Conservation (phyloP, 164 flowering plant genomes). For the Vitis rotundifolia region DNA sequence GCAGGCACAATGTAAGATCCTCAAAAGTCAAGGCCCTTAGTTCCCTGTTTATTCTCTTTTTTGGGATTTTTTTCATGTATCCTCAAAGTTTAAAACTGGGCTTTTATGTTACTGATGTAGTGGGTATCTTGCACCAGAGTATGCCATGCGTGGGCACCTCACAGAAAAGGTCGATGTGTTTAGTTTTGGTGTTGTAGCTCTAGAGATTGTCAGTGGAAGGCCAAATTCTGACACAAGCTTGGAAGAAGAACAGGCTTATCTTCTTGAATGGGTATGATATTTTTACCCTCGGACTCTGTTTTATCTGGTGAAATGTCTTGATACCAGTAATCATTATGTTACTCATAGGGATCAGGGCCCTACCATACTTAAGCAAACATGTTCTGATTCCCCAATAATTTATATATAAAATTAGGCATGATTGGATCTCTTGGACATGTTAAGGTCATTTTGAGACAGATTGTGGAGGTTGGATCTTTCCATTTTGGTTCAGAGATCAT, state of each 20-base stretch:
- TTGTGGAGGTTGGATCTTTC: no score
- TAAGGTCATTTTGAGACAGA: no score
- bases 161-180: conserved; percentile 68
- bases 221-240: conserved; percentile 43
- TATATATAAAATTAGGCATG: no score
- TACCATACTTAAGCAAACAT: neutral
- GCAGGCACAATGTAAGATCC: conserved; percentile 64
- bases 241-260: conserved; percentile 41
- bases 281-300: neutral
- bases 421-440: no score
- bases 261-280: conserved; percentile 56
- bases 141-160: conserved; percentile 64
- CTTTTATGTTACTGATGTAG: conserved; percentile 23
- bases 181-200: conserved; percentile 59
- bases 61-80: neutral
- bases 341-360: no score
- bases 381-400: neutral
- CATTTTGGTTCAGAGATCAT: neutral
- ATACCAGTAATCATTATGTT: no score
- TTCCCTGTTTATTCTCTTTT: neutral
- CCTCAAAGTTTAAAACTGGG: no score
- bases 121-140: conserved; percentile 66
- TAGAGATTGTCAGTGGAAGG: conserved; percentile 63
- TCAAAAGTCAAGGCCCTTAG: neutral
- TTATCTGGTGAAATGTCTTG: no score